phyloP scores from a whole-genome alignment of 768 basidiomycete species.

The Lentinula lateritia region DNA sequence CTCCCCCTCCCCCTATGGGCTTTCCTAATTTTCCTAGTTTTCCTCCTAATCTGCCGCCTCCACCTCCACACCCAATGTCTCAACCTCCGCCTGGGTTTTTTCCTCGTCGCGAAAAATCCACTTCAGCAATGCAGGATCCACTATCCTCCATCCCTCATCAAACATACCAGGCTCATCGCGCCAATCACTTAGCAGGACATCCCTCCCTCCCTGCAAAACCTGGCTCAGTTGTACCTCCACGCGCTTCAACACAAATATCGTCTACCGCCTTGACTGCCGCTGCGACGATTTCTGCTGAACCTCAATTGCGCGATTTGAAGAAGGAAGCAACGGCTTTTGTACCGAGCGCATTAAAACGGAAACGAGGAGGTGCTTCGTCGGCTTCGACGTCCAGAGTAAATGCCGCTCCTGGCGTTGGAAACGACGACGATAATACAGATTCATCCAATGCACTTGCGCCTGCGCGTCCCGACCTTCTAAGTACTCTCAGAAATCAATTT shows the following conservation, averaged over 20 bases:
- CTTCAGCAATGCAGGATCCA: slow-evolving; percentile 65
- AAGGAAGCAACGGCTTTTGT: slow-evolving; percentile 94
- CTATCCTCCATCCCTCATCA: slow-evolving; percentile 70
- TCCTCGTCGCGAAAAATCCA: slow-evolving; percentile 45
- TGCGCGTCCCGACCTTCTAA: slow-evolving; percentile 62
- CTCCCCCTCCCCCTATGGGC: slow-evolving; percentile 12
- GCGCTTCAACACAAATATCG: slow-evolving; percentile 15
- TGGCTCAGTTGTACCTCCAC: slow-evolving; percentile 14
- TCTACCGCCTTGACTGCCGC: slow-evolving; percentile 33
- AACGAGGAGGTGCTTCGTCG: slow-evolving; percentile 37
- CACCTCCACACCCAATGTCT: slow-evolving; percentile 23
- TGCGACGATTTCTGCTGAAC: slow-evolving; percentile 79
- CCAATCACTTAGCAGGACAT: slow-evolving; percentile 31
- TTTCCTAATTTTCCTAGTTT: slow-evolving; percentile 18
- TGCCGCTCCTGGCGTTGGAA: slow-evolving; percentile 49
- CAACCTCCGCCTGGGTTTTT: slow-evolving; percentile 52
- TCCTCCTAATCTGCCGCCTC: slow-evolving; percentile 15
- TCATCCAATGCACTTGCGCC: slow-evolving; percentile 21
- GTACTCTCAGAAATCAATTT: slow-evolving; percentile 55
- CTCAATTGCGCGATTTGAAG: slow-evolving; percentile 87
- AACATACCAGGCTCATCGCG: slow-evolving; percentile 72
- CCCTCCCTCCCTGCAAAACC: slow-evolving; percentile 39
- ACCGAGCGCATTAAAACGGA: slow-evolving; percentile 76
- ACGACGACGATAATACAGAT: slow-evolving; percentile 24
- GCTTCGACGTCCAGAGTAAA: slow-evolving; percentile 41